A percentile compares a stretch with the other conserved stretches of the same genome.
phyloP scores from a whole-genome alignment of 352 stramenopile species.

The Pythium oligandrum region DNA sequence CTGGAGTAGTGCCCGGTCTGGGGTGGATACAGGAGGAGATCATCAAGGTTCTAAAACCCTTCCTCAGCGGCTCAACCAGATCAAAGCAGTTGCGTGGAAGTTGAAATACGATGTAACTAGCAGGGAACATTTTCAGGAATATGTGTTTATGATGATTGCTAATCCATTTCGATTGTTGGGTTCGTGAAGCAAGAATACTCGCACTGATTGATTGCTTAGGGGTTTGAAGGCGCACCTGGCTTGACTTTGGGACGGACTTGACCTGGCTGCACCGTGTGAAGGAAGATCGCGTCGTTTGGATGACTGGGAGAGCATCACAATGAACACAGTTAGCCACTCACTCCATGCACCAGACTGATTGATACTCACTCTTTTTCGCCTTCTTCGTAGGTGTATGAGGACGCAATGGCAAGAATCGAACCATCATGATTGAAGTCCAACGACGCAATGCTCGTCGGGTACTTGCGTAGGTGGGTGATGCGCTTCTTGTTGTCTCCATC shows the following conservation, averaged over 20 bases:
- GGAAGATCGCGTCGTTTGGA: slow-evolving; percentile 92
- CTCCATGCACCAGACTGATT: slow-evolving; percentile 1
- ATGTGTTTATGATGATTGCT: slow-evolving; percentile 2
- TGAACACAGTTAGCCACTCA: slow-evolving; percentile 2
- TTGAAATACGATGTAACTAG: too few relatives aligned
- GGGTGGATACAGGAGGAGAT: too few relatives aligned
- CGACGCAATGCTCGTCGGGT: slow-evolving; percentile 85
- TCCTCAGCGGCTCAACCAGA: too few relatives aligned
- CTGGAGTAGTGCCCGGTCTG: too few relatives aligned
- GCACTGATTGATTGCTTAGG: neutral
- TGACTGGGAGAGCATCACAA: slow-evolving; percentile 44
- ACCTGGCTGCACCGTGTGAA: slow-evolving; percentile 83
- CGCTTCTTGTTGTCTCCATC: slow-evolving; percentile 96
- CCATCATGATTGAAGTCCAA: slow-evolving; percentile 95
- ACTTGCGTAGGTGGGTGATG: slow-evolving; percentile 79
- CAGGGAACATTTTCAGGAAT: neutral
- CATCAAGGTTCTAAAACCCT: too few relatives aligned
- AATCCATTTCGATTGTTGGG: neutral
- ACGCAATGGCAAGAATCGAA: slow-evolving; percentile 90
- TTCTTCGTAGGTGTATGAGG: slow-evolving; percentile 97
- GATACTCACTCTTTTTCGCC: slow-evolving; percentile 90
- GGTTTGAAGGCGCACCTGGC: neutral
- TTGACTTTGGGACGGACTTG: slow-evolving; percentile 82
- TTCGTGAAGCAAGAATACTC: neutral
- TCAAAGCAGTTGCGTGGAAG: too few relatives aligned